Conservation (phyloP, 495 filamentous ascomycete species). For the Penicillium cataractarum region DNA sequence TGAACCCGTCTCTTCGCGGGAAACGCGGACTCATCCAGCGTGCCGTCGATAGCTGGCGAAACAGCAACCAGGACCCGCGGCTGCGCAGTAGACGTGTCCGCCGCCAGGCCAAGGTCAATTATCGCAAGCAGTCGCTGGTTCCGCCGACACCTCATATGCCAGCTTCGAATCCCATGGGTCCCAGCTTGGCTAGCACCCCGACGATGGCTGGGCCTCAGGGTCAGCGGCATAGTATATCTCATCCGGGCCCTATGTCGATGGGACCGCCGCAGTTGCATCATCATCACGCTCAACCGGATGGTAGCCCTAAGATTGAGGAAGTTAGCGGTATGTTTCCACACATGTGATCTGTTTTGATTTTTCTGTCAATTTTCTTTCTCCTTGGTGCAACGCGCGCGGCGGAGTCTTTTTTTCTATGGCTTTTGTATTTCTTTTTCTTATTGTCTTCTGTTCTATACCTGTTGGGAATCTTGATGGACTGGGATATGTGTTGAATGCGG, state of each 20-base stretch:
- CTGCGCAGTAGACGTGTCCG: constrained; percentile 89
- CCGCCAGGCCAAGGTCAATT: constrained; percentile 93
- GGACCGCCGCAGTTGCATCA: constrained; percentile 70
- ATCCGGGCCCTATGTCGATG: constrained; percentile 58
- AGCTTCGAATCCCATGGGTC: constrained; percentile 53
- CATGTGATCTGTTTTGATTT: constrained; percentile 51
- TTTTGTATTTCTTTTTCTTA: constrained; percentile 25
- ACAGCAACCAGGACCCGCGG: constrained; percentile 95
- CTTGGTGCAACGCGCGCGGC: constrained; percentile 22
- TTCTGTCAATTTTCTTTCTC: constrained; percentile 27
- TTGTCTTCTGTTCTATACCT: constrained; percentile 9
- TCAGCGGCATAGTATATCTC: constrained; percentile 51
- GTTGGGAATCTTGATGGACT: constrained; percentile 15
- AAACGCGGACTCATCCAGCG: constrained; percentile 96
- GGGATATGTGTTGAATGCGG: constrained; percentile 1
- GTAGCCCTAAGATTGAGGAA: constrained; percentile 76
- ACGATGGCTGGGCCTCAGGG: constrained; percentile 49
- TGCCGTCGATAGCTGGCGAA: constrained; percentile 97
- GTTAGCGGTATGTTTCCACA: constrained; percentile 94
- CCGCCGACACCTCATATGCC: constrained; percentile 55
- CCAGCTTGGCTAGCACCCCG: constrained; percentile 51
- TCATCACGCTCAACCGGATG: constrained; percentile 79
- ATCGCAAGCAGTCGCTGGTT: constrained; percentile 58
- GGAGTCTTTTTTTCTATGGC: constrained; percentile 17
- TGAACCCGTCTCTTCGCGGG: constrained; percentile 86